Evolutionary conservation across 2,329 filamentous ascomycete genomes (phyloP), one percentile per base, ranked within the genome.

Genomic region (Exophiala mesophila): DNA sequence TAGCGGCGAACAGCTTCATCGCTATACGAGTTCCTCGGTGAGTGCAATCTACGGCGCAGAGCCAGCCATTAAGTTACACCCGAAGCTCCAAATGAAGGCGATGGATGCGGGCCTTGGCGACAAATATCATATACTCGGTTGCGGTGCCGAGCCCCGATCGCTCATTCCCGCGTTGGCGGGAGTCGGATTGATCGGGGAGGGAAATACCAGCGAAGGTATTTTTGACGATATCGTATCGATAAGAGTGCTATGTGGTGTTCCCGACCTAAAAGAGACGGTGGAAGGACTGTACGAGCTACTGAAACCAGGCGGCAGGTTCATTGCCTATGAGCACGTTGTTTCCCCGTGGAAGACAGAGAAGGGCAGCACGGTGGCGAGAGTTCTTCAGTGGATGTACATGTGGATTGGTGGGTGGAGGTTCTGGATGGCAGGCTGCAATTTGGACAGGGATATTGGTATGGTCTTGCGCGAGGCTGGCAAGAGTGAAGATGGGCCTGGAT

Each of bases 191-290:
- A 41, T 39, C 36, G 66, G 15, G 16, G 28, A 34, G 36, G 7
- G 46, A 16, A 7, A 31, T 49, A 0, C 45, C 23, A 12, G 50
- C 23, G 57, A 54, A 3, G 67, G 67, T 0, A 51, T 74, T 0
- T 74, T 78, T 26, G 75, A 79, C 51, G 71, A 72, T 7, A 72
- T 78, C 33, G 59, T 74, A 33, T 73, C 70, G 43, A 60, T 75
- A 9, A 63, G 74, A 0, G 74, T 77, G 2, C 57, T 78, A 2
- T 79, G 76, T 47, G 70, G 71, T 3, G 69, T 78, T 9, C 71
- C 72, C 1, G 55, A 68, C 28, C 62, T 68, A 19, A 61, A 69
- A 34, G 59, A 63, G 36, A 73, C 71, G 3, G 62, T 70, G 12
- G 55, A 57, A 2, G 65, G 67, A 1, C 49, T 78, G 21, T 77